A percentile compares a stretch with the other conserved stretches of the same genome.
phyloP scores from a whole-genome alignment of 441 rosid genomes.

The Pelargonium hybrid region DNA sequence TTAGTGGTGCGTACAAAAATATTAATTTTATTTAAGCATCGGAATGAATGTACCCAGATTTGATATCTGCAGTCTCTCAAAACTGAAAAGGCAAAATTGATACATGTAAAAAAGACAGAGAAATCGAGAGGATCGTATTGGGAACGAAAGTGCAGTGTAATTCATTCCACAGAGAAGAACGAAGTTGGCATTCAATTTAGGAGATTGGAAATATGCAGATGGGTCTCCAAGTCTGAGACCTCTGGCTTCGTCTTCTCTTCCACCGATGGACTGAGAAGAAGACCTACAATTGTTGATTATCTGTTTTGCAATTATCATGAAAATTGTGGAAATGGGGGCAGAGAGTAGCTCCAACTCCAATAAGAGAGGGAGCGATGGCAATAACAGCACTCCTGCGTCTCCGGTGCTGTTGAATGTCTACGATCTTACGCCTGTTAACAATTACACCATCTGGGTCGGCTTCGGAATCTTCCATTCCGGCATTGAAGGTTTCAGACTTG shows the following conservation, averaged over 20 bases:
- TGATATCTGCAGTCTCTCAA: too few species aligned
- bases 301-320: background rate
- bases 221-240: background rate
- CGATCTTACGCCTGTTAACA: background rate
- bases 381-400: background rate
- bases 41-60: too few species aligned
- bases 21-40: too few species aligned
- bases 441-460: slow-evolving; percentile 1
- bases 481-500: background rate
- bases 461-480: slow-evolving; percentile 6
- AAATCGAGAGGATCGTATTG: too few species aligned
- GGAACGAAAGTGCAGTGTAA: too few species aligned
- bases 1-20: too few species aligned
- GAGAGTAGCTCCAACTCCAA: background rate
- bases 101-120: too few species aligned
- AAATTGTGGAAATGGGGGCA: background rate
- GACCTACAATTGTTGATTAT: background rate
- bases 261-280: background rate
- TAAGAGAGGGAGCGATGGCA: background rate
- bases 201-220: background rate
- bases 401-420: background rate
- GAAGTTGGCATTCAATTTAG: background rate
- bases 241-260: background rate
- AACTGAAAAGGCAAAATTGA: too few species aligned
- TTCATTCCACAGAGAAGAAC: too few species aligned